Base-by-base conservation (phyloP, 768 basidiomycete genomes). In the Termitomyces sp. region DNA sequence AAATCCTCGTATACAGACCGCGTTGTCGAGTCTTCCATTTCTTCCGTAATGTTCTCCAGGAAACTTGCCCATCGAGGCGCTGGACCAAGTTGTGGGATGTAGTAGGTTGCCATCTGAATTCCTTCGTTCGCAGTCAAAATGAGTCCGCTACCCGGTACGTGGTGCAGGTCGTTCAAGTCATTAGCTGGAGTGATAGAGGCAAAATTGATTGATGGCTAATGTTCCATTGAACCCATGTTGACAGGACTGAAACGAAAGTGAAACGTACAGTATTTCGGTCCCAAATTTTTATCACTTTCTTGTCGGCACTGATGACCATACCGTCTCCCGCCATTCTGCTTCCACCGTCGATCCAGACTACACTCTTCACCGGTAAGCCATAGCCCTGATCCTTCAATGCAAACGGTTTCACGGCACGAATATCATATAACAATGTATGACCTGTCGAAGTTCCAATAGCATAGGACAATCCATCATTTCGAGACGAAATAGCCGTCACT, bases 251-350 rank as follows among this genome's bases (percentile, higher is more conserved):
- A 39, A 50, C 30, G 20, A 42, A 53, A 47, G 4, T 33, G 20
- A 45, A 39, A 76, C 90, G 54, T 74, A 93, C 93, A 40, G 81
- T 82, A 71, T 90, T 83, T 54, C 88, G 83, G 68, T 95, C 91
- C 97, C 97, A 99, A 30, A 98, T 88, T 74, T 99, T 99, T 67
- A 98, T 83, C 27, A 99, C 96, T 71, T 98, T 98, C 72, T 87
- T 91, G 73, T 99, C 97, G 0, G 94, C 93, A 70, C 90, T 95
- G 54, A 95, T 77, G 18, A 99, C 83, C 78, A 95, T 83, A 0
- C 92, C 90, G 46, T 91, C 89, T 49, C 93, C 93, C 2, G 89
- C 90, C 86, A 90, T 92, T 64, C 81, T 79, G 53, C 79, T 84
- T 12, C 91, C 91, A 36, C 92, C 92, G 65, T 95, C 91, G 20